Base-by-base conservation (phyloP, 352 stramenopile species). In the Globisporangium nunn region DNA sequence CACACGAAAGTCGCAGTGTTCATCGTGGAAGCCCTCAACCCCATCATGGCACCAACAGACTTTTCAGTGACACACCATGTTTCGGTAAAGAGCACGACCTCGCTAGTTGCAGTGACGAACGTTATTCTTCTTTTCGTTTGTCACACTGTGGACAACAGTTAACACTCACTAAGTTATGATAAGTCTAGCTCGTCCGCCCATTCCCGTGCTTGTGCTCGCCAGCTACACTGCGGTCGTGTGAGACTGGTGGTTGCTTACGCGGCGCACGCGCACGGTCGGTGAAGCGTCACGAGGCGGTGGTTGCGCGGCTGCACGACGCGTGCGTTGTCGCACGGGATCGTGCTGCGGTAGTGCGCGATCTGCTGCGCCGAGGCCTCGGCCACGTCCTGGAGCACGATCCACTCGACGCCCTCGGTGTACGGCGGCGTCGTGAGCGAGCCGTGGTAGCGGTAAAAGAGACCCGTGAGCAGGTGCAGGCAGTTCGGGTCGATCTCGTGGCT, bases 381-480 rank as follows among this genome's bases (percentile, higher is more conserved):
- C 29, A 78, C 67, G 30, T 86, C 69, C 35, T 63, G 59, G 33
- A 79, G 63, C 6, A 91, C 72, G 61, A 84, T 65, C 81, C 81
- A 91, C 62, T 85, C 62, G 44, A 91, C 80, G 6, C 78, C 78
- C 58, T 91, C 81, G 10, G 74, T 71, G 71, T 82, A 91, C n/a
- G 81, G 81, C 10, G 81, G 75, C 14, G 81, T 91, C 23, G 81
- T 91, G 17, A 91, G 67, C 40, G 78, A 88, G 10, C 81, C 81
- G 6, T 50, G 48, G 71, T 88, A 88, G 33, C 75, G 71, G 61
- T 74, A 86, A 52, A 83, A 76, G 39, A 63, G 55, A 31, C 77
- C 76, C 6, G 67, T 52, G 40, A 72, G 54, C 12, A 81, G 57
- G 11, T 63, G 41, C 31, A 78, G 66, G 7, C 37, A 30, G 8